Percentiles rank a stretch among this genome's conserved stretches.
Evolutionary conservation across 108 stramenopile genomes (phyloP).

Genomic region (Thalassiosira profunda): DNA sequence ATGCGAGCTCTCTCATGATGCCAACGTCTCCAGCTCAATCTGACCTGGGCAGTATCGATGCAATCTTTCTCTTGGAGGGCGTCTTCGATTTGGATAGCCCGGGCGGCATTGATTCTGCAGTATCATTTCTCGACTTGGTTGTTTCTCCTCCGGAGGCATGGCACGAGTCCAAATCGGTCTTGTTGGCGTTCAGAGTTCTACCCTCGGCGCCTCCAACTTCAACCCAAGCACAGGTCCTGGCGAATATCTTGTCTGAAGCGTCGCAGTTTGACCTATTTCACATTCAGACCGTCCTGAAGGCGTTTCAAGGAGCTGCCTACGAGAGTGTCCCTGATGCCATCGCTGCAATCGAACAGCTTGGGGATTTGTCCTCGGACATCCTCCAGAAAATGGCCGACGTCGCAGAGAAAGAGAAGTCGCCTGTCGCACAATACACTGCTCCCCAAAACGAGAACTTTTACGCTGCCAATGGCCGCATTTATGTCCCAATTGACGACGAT

Average conservation of each 20-base stretch:
- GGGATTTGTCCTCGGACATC: slow-evolving; percentile 9
- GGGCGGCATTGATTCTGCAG: slow-evolving; percentile 41
- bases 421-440: no score
- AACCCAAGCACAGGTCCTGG: slow-evolving; percentile 36
- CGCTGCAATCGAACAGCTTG: not conserved
- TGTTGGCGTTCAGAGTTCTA: slow-evolving; percentile 67
- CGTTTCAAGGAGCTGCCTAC: slow-evolving; percentile 1
- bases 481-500: slow-evolving; percentile 36
- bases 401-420: not conserved
- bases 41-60: slow-evolving; percentile 34
- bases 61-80: slow-evolving; percentile 65
- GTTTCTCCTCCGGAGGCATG: slow-evolving; percentile 27
- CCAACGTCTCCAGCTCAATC: slow-evolving; percentile 11
- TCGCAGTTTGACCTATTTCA: slow-evolving; percentile 35
- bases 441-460: slow-evolving; percentile 50
- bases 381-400: slow-evolving; percentile 5
- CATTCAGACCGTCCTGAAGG: slow-evolving; percentile 11
- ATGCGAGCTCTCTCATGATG: slow-evolving; percentile 46
- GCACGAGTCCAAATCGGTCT: slow-evolving; percentile 32
- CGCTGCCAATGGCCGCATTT: slow-evolving; percentile 60
- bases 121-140: slow-evolving; percentile 52
- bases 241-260: slow-evolving; percentile 35
- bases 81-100: slow-evolving; percentile 57
- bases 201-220: slow-evolving; percentile 34
- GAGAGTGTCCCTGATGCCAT: slow-evolving; percentile 10